Evolutionary conservation across 345 rosid genomes (phyloP), one percentile per base, ranked within the genome.

Genomic region (Gossypium arboreum): DNA sequence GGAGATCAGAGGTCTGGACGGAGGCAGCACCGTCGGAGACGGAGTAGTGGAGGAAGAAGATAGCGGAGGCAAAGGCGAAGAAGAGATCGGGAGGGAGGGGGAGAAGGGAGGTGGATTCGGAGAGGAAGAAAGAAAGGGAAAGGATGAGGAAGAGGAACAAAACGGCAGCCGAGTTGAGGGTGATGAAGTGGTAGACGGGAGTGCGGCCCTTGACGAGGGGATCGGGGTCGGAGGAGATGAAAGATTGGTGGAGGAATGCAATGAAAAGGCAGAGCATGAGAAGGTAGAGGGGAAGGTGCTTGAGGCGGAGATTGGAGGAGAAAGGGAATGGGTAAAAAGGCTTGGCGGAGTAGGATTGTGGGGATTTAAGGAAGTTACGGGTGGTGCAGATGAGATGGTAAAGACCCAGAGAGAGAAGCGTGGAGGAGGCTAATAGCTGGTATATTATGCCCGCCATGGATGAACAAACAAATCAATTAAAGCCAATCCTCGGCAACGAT

Each of bases 171-270:
- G 91, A 87, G 39, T 89, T 90, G 76, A 95, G 97, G 67, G 98
- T 83, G 73, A 87, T 73, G 85, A 95, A 90, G 83, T 76, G 85
- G 83, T 93, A 96, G 75, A 95, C 97, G 12, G 99, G 96, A 24
- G 97, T 84, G 65, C 87, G 80, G 56, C 99, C 98, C 76, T 88
- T 88, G 71, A 91, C 80, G 74, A 93, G 94, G 9, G 98, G 99
- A 75, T 93, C 97, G 54, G 93, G 79, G 79, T 88, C 87, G 82
- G 88, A 72, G 48, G 99, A 88, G 71, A 81, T 57, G 54, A 89
- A 75, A 85, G 88, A 80, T 81, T 90, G 90, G 58, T 90, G 94
- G 75, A 79, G 79, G 70, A 84, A 84, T 69, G 97, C 84, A 57
- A 88, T 20, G 87, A 90, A 81, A 29, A 95, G 97, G 73, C 76